A percentile compares a stretch with the other conserved stretches of the same genome.
These are phyloP conservation scores for Chrysoporthe austroafricana DNA, from an alignment of 2,329 filamentous ascomycete species.

Conservation along the genomic window DNA sequence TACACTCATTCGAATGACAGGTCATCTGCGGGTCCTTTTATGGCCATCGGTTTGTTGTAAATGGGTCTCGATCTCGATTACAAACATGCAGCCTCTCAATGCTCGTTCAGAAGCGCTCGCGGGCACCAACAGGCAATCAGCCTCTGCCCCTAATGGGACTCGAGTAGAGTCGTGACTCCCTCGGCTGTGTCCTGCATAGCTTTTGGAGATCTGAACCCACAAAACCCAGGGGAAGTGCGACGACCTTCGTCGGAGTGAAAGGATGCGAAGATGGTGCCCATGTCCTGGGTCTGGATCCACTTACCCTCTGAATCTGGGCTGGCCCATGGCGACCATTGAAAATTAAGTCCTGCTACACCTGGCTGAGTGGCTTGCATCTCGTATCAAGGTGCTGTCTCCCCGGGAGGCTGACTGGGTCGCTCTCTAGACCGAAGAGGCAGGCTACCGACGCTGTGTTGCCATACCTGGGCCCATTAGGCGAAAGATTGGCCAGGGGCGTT, in stretches of 20 bases:
- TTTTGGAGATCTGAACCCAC: neutral
- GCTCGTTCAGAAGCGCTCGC: neutral
- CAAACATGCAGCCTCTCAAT: neutral
- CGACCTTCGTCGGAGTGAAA: neutral
- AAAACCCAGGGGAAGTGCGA: neutral
- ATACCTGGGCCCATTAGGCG: neutral
- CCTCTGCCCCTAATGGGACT: neutral
- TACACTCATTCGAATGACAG: neutral
- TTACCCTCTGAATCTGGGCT: neutral
- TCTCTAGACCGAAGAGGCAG: neutral
- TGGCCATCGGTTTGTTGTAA: neutral
- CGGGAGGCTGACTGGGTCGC: neutral
- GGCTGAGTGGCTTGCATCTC: constrained; percentile 17
- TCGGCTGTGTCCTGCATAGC: neutral
- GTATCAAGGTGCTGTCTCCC: constrained; percentile 11
- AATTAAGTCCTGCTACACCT: neutral
- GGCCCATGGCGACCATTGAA: neutral
- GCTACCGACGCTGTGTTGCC: constrained; percentile 14
- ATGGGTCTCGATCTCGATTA: neutral
- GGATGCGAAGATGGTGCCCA: neutral
- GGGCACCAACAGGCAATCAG: neutral
- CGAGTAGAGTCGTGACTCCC: neutral
- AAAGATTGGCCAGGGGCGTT: constrained; percentile 3
- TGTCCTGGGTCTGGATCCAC: neutral
- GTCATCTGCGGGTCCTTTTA: neutral